Conservation (phyloP, 2,329 filamentous ascomycete genomes). For the Paecilomyces dactylethromorphus region DNA sequence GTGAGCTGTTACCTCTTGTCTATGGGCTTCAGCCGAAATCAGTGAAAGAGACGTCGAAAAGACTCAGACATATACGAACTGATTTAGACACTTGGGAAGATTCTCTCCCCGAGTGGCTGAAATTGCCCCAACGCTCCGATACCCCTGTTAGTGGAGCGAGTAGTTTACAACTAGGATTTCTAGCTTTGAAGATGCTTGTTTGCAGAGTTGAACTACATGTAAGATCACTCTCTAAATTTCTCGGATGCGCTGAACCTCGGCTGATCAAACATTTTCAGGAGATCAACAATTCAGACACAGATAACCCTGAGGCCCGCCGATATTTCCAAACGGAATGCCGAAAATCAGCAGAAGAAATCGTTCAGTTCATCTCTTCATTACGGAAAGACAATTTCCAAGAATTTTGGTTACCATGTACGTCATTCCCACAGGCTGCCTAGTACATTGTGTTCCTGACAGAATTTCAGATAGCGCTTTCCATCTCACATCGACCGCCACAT, state of each 20-base stretch:
- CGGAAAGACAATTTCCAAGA: conserved; percentile 43
- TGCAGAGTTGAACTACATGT: conserved; percentile 42
- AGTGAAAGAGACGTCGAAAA: conserved; percentile 38
- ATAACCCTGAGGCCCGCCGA: conserved; percentile 42
- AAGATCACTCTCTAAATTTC: conserved; percentile 10
- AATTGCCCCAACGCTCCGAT: conserved; percentile 22
- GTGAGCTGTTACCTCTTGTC: conserved; percentile 40
- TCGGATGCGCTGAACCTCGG: not conserved
- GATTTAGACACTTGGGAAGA: conserved; percentile 42
- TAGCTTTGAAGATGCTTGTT: conserved; percentile 42
- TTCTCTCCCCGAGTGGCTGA: conserved; percentile 38
- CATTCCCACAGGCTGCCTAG: conserved; percentile 1
- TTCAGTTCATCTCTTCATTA: conserved; percentile 44
- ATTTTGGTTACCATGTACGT: conserved; percentile 46
- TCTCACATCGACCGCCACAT: conserved; percentile 48
- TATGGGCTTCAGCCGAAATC: conserved; percentile 39
- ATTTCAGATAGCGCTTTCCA: conserved; percentile 44
- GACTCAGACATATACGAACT: conserved; percentile 38
- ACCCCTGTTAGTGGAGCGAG: conserved; percentile 34
- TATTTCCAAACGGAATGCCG: conserved; percentile 43
- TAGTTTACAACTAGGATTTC: conserved; percentile 38
- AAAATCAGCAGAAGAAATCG: conserved; percentile 39
- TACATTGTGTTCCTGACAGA: not conserved
- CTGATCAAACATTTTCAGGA: conserved; percentile 21
- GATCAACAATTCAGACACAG: conserved; percentile 33